Conservation (phyloP, 148 eudicot species). For the Tetragonia tetragonoides region DNA sequence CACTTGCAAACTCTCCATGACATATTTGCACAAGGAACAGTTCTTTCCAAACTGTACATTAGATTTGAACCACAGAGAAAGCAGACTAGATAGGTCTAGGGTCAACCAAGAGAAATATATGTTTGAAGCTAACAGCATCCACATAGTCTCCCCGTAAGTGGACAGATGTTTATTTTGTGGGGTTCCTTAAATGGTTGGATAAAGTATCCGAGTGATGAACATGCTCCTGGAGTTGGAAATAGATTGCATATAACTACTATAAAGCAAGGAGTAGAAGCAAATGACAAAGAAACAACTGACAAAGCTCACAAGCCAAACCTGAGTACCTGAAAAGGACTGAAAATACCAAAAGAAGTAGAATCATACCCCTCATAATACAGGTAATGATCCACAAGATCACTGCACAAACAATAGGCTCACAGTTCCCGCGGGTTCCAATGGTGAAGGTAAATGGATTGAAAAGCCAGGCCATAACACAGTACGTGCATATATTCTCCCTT, state of each 20-base stretch:
- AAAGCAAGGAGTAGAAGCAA: background rate
- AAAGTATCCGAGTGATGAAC: background rate
- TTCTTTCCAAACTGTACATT: no score
- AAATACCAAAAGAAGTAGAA: slow-evolving; percentile 22
- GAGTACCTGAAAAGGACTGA: background rate
- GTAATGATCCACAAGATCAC: slow-evolving; percentile 85
- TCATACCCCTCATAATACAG: slow-evolving; percentile 73
- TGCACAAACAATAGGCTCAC: slow-evolving; percentile 94
- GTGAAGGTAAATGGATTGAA: slow-evolving; percentile 99
- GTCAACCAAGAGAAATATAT: slow-evolving; percentile 1
- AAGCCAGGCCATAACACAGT: slow-evolving; percentile 77
- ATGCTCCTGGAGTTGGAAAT: background rate
- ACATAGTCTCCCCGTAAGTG: background rate
- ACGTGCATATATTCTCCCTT: slow-evolving; percentile 56
- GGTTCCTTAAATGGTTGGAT: background rate
- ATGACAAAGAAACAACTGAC: background rate
- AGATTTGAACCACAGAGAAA: background rate
- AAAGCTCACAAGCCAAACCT: background rate
- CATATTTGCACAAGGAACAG: background rate
- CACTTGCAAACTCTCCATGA: background rate
- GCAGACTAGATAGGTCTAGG: background rate
- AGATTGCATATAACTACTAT: background rate
- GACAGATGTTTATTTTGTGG: background rate
- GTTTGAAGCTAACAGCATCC: background rate
- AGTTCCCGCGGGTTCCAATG: slow-evolving; percentile 98